Conservation (phyloP, 1,284 basidiomycete genomes). For the Rhodotorula sp. region DNA sequence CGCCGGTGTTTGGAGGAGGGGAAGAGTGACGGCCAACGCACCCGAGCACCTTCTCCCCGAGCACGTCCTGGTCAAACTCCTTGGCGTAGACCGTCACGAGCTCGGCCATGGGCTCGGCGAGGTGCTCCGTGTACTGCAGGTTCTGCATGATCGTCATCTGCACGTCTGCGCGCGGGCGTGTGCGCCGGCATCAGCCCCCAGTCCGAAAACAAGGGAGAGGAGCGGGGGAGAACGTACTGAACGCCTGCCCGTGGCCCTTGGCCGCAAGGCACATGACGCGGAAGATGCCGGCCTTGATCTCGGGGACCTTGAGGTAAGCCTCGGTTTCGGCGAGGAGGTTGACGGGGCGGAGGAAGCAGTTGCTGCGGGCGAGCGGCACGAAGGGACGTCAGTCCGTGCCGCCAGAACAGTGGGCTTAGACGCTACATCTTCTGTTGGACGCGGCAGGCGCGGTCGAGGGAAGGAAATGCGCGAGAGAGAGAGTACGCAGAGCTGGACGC, state of each 20-base stretch:
- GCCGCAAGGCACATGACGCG: slow-evolving; percentile 89
- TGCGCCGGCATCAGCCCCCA: neutral
- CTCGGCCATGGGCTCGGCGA: slow-evolving; percentile 92
- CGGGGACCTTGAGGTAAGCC: slow-evolving; percentile 76
- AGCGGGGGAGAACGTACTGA: slow-evolving; percentile 54
- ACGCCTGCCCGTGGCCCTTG: slow-evolving; percentile 83
- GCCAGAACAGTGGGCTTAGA: too few relatives aligned
- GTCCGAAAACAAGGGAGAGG: neutral
- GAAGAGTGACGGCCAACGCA: slow-evolving; percentile 43
- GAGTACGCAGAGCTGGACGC: slow-evolving; percentile 50
- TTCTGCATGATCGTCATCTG: slow-evolving; percentile 90
- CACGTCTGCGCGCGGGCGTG: slow-evolving; percentile 53
- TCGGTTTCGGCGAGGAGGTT: slow-evolving; percentile 86
- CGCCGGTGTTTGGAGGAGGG: too few relatives aligned
- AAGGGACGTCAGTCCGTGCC: too few relatives aligned
- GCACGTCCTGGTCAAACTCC: slow-evolving; percentile 84
- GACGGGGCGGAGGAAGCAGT: slow-evolving; percentile 77
- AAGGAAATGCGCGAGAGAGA: too few relatives aligned
- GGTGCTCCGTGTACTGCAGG: slow-evolving; percentile 91
- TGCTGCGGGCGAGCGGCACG: slow-evolving; percentile 52
- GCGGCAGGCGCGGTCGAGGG: too few relatives aligned
- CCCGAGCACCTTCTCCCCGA: slow-evolving; percentile 84
- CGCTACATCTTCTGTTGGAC: too few relatives aligned
- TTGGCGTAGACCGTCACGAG: slow-evolving; percentile 75
- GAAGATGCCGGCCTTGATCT: slow-evolving; percentile 74